Evolutionary conservation across 768 basidiomycete genomes (phyloP), one percentile per base, ranked within the genome.

Genomic region (Jaapia argillacea): DNA sequence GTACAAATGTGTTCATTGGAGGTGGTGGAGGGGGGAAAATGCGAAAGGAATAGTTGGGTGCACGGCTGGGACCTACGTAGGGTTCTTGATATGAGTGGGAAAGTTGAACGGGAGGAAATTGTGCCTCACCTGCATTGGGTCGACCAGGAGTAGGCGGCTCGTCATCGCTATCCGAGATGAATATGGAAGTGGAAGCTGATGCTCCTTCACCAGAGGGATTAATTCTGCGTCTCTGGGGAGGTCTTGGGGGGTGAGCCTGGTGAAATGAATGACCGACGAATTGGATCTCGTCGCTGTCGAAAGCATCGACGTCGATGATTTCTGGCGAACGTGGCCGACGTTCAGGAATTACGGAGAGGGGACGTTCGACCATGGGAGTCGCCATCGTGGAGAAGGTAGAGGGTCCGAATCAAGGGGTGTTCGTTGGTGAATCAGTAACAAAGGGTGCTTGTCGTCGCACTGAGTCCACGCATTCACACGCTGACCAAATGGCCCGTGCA

Each of bases 281-380:
- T 45, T 28, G 57, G 41, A 62, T 43, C 26, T 56, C 58, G 28
- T 66, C 63, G 18, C 58, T 54, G 31, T 67, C 67, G 38, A 66
- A 48, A 4, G 60, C 54, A 54, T 72, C 70, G 47, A 72, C 65
- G 51, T 72, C 70, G 40, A 73, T 72, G 43, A 72, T 49, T 43
- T 65, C 63, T 6, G 51, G 51, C 14, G 59, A 42, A 47, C 51
- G 45, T 22, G 10, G 37, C 21, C 37, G 12, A 7, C 37, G 37
- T 22, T 33, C 31, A 10, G 31, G 31, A 16, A 33, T 33, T 10
- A 33, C 31, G 10, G 31, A 16, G 10, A 16, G 10, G 31, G 16
- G 10, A 16, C 31, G 10, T 10, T 33, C 31, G 31, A 33, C 31
- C 31, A 16, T 10, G 16, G 16, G 10, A 10, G 31, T 33, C 31